phyloP scores from a whole-genome alignment of 192 early-diverging fungal genomes.

The Dissophora ornata region DNA sequence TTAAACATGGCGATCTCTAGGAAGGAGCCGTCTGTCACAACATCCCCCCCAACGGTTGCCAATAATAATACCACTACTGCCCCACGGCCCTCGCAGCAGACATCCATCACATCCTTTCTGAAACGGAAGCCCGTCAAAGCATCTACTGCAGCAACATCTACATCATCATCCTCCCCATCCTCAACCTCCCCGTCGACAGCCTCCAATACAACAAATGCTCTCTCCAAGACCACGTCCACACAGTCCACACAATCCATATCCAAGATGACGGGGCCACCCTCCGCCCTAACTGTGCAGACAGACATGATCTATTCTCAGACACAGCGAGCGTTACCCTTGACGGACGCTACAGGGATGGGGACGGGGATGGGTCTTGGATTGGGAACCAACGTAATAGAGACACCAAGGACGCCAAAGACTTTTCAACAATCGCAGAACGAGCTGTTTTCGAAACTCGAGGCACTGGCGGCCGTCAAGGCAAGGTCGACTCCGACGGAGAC shows the following conservation, averaged over 20 bases:
- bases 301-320: conserved; percentile 9
- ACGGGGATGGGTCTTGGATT: background rate
- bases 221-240: background rate
- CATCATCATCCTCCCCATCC: background rate
- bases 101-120: background rate
- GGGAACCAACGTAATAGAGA: conserved; percentile 1
- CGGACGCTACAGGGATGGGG: conserved; percentile 3
- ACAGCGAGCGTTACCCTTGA: background rate
- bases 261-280: conserved; percentile 9
- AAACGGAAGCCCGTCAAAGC: conserved; percentile 39
- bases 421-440: conserved; percentile 47
- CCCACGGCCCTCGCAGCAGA: background rate
- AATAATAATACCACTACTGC: background rate
- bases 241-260: conserved; percentile 8
- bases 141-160: too few relatives aligned
- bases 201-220: background rate
- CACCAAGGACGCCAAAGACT: conserved; percentile 3
- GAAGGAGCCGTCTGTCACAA: conserved; percentile 5
- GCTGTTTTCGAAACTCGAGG: conserved; percentile 34
- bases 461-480: conserved; percentile 12
- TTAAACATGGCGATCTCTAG: conserved; percentile 19
- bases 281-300: background rate
- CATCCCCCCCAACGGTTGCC: background rate
- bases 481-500: conserved; percentile 10
- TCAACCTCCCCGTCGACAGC: background rate